A percentile compares a stretch with the other conserved stretches of the same genome.
phyloP scores from a whole-genome alignment of 192 early-diverging fungal genomes.

The Rhizophagus prolifer region DNA sequence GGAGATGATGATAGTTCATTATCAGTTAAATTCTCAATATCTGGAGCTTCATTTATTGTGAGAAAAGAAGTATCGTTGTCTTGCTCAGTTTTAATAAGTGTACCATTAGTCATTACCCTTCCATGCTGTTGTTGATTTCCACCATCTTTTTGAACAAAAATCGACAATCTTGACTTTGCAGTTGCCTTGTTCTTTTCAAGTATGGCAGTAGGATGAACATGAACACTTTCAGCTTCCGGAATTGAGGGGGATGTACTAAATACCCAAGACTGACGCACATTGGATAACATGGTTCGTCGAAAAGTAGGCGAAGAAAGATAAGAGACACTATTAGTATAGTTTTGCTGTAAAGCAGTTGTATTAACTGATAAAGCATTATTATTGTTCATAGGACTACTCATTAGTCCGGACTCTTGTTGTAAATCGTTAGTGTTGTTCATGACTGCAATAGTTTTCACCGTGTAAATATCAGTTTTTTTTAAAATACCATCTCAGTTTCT shows the following conservation, averaged over 20 bases:
- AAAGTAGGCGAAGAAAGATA: neutral
- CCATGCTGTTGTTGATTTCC: no score
- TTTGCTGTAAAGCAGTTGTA: neutral
- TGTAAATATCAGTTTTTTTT: no score
- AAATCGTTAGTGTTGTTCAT: neutral
- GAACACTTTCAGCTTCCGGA: conserved; percentile 19
- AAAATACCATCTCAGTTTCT: no score
- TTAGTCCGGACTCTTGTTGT: neutral
- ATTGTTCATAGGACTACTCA: neutral
- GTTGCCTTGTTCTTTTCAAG: conserved; percentile 6
- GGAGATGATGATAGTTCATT: neutral
- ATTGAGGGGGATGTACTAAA: conserved; percentile 13
- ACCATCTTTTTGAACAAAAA: conserved; percentile 14
- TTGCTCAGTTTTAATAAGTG: neutral
- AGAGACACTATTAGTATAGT: neutral
- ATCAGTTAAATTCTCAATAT: neutral
- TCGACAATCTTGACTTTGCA: conserved; percentile 22
- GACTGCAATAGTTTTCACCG: neutral
- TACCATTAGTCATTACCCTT: neutral
- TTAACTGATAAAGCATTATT: neutral
- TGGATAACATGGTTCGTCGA: conserved; percentile 6
- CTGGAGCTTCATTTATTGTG: neutral
- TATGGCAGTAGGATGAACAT: conserved; percentile 17
- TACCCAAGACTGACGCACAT: conserved; percentile 22
- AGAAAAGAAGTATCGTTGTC: neutral